A percentile compares a stretch with the other conserved stretches of the same genome.
Evolutionary conservation across 768 basidiomycete genomes (phyloP).

Genomic region (Termitomyces heimii): DNA sequence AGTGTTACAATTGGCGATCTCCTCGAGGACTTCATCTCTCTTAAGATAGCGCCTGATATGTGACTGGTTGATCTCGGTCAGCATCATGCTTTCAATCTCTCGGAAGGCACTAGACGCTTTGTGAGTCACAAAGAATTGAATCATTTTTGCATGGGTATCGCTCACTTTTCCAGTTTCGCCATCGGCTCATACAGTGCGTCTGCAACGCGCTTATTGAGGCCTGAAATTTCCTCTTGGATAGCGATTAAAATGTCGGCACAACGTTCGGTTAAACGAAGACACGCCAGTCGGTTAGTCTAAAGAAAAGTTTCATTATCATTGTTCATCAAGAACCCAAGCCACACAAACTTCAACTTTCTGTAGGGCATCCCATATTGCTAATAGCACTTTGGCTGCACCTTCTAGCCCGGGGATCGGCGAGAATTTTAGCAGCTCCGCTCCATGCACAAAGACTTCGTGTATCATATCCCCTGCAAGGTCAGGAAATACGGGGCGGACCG

Average conservation of each 20-base stretch:
- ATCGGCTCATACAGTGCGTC: slow-evolving; percentile 46
- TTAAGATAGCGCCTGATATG: slow-evolving; percentile 73
- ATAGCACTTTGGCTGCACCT: slow-evolving; percentile 41
- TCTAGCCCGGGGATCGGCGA: slow-evolving; percentile 48
- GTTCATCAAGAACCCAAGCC: not conserved
- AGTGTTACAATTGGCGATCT: slow-evolving; percentile 47
- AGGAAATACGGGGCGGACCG: slow-evolving; percentile 24
- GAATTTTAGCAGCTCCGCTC: slow-evolving; percentile 32
- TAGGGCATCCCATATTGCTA: slow-evolving; percentile 60
- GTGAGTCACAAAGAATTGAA: not conserved
- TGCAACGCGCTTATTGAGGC: slow-evolving; percentile 44
- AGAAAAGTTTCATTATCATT: not conserved
- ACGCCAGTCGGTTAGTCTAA: slow-evolving; percentile 64
- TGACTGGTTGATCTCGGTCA: slow-evolving; percentile 54
- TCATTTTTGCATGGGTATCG: not conserved
- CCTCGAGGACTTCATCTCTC: slow-evolving; percentile 56
- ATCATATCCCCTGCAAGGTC: slow-evolving; percentile 27
- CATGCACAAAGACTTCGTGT: slow-evolving; percentile 29
- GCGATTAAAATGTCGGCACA: slow-evolving; percentile 61
- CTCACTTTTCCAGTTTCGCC: slow-evolving; percentile 40
- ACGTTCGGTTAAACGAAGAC: slow-evolving; percentile 65
- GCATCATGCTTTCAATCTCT: slow-evolving; percentile 41
- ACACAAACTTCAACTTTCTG: slow-evolving; percentile 55
- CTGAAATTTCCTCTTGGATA: slow-evolving; percentile 51
- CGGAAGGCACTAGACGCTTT: slow-evolving; percentile 28